These are phyloP conservation scores for Irpex sp. DNA, from an alignment of 1,284 basidiomycete genomes.

Conservation along the genomic window DNA sequence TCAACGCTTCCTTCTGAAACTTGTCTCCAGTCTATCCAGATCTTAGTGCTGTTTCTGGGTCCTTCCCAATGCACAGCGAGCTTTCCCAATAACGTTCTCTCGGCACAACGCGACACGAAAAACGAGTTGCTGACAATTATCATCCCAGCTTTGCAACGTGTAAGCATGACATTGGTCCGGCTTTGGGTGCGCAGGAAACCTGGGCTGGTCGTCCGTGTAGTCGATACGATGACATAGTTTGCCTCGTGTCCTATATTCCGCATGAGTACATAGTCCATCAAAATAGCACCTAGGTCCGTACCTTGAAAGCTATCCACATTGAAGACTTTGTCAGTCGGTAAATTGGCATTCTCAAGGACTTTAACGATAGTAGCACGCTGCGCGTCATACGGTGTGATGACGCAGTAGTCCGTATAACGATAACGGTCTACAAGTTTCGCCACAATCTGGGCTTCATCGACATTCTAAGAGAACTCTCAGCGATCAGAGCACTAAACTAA, in stretches of 20 bases:
- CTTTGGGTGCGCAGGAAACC: slow-evolving; percentile 37
- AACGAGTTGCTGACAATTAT: slow-evolving; percentile 32
- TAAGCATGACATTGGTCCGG: slow-evolving; percentile 43
- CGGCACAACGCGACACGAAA: slow-evolving; percentile 28
- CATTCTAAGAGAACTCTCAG: slow-evolving; percentile 30
- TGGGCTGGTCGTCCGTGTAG: slow-evolving; percentile 33
- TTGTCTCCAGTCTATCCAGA: slow-evolving; percentile 20
- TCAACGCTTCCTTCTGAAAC: slow-evolving; percentile 14
- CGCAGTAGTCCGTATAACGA: slow-evolving; percentile 25
- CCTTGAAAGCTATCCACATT: slow-evolving; percentile 46
- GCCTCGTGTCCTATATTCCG: slow-evolving; percentile 34
- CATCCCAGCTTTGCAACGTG: slow-evolving; percentile 39
- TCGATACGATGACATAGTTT: slow-evolving; percentile 37
- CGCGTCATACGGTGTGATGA: slow-evolving; percentile 46
- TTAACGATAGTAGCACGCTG: slow-evolving; percentile 34
- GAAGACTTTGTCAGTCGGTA: slow-evolving; percentile 36
- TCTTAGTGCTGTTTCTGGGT: background rate
- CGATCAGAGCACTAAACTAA: no score
- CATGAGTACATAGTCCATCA: background rate
- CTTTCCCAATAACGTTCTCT: slow-evolving; percentile 31
- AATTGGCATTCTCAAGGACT: slow-evolving; percentile 23
- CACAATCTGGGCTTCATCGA: slow-evolving; percentile 33
- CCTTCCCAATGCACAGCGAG: slow-evolving; percentile 20
- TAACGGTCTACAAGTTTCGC: slow-evolving; percentile 36
- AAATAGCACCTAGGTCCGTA: slow-evolving; percentile 11